Evolutionary conservation across 768 basidiomycete genomes (phyloP).

Genomic region (Amanita muscaria): DNA sequence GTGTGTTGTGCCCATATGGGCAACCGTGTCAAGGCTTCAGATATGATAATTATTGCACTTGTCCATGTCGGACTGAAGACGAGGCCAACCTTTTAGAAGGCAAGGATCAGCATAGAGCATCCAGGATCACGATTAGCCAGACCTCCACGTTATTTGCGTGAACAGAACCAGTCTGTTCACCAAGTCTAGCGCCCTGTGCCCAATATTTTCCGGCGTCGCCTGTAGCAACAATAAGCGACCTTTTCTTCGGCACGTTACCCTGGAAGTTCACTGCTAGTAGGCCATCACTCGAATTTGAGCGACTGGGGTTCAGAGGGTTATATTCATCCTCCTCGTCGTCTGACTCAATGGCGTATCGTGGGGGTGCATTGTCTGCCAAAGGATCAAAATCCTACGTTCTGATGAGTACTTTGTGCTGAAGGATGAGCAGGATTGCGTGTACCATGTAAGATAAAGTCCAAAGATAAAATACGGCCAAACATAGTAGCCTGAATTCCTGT

Average conservation of each 20-base stretch:
- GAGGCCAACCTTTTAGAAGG: constrained; percentile 37
- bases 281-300: constrained; percentile 14
- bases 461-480: constrained; percentile 4
- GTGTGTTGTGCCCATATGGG: constrained; percentile 42
- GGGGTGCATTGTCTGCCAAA: constrained; percentile 45
- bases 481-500: background rate
- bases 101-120: background rate
- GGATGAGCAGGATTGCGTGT: background rate
- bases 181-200: constrained; percentile 43
- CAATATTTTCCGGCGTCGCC: constrained; percentile 39
- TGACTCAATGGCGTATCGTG: constrained; percentile 55
- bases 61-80: constrained; percentile 45
- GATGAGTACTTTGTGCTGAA: background rate
- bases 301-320: constrained; percentile 28
- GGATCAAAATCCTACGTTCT: constrained; percentile 40
- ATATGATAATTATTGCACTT: constrained; percentile 36
- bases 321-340: constrained; percentile 62
- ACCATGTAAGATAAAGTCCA: background rate
- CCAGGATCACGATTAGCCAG: background rate
- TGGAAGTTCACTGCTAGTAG: constrained; percentile 21
- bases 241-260: constrained; percentile 22
- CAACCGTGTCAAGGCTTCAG: constrained; percentile 40
- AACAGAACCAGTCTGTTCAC: constrained; percentile 37
- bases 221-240: constrained; percentile 35
- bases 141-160: constrained; percentile 5